A percentile compares a stretch with the other conserved stretches of the same genome.
phyloP scores from a whole-genome alignment of 352 stramenopile species.

The Thraustochytrium striatum region DNA sequence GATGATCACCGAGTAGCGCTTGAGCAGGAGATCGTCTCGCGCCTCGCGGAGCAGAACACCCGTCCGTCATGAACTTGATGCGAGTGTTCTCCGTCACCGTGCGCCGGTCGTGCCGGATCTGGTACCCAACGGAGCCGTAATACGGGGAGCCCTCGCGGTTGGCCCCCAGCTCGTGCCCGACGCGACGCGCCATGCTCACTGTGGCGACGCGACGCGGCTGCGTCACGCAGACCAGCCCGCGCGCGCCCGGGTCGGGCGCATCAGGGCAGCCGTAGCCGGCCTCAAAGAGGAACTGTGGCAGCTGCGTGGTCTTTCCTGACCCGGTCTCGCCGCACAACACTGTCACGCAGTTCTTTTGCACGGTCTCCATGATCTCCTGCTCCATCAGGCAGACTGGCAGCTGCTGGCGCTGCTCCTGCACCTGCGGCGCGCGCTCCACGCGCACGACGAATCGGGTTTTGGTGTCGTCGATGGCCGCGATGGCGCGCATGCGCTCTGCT shows the following conservation, averaged over 20 bases:
- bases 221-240: slow-evolving; percentile 84
- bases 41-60: slow-evolving; percentile 91
- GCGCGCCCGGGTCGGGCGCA: slow-evolving; percentile 52
- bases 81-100: slow-evolving; percentile 79
- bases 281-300: slow-evolving; percentile 98
- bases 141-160: neutral
- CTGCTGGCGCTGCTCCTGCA: slow-evolving; percentile 84
- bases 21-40: slow-evolving; percentile 55
- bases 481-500: too few species aligned
- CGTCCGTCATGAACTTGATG: slow-evolving; percentile 99
- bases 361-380: slow-evolving; percentile 98
- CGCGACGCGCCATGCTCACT: slow-evolving; percentile 92
- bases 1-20: slow-evolving; percentile 62
- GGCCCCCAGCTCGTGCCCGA: slow-evolving; percentile 92
- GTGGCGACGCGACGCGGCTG: slow-evolving; percentile 96
- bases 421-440: slow-evolving; percentile 68
- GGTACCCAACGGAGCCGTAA: slow-evolving; percentile 81
- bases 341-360: slow-evolving; percentile 89
- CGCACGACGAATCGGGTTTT: slow-evolving; percentile 45
- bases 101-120: slow-evolving; percentile 94
- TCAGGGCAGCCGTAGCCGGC: slow-evolving; percentile 64
- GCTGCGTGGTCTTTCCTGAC: slow-evolving; percentile 94
- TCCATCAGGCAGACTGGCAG: slow-evolving; percentile 96
- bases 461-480: neutral
- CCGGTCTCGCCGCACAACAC: slow-evolving; percentile 97